phyloP scores from a whole-genome alignment of 1,139 yeast genomes.

The Hyphopichia khmerensis region DNA sequence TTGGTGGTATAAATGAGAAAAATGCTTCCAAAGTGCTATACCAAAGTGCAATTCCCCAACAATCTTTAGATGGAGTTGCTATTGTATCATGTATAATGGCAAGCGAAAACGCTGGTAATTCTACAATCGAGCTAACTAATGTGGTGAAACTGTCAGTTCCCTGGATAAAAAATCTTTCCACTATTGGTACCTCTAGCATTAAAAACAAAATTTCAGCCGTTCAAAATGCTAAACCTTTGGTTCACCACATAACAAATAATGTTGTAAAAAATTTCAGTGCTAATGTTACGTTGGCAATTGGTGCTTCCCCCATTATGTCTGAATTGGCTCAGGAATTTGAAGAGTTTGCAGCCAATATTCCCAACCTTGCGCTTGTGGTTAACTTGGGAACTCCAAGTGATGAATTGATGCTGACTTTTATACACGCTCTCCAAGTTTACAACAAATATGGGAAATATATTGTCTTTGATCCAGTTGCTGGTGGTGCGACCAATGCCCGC shows the following conservation, averaged over 20 bases:
- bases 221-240: constrained; percentile 48
- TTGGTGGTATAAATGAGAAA: constrained; percentile 78
- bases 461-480: constrained; percentile 89
- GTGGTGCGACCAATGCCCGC: constrained; percentile 74
- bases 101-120: constrained; percentile 50
- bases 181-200: neutral
- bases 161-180: constrained; percentile 9
- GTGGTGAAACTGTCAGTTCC: constrained; percentile 15
- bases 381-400: constrained; percentile 76
- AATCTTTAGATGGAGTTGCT: constrained; percentile 72
- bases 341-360: constrained; percentile 58
- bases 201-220: constrained; percentile 4
- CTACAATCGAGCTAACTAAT: constrained; percentile 40
- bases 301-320: constrained; percentile 93
- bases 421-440: constrained; percentile 58
- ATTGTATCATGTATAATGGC: constrained; percentile 89
- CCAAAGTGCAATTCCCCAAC: constrained; percentile 48
- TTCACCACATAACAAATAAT: constrained; percentile 85
- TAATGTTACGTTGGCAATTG: constrained; percentile 80
- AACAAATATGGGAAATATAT: constrained; percentile 59
- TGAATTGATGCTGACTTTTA: constrained; percentile 42
- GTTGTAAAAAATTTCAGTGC: constrained; percentile 93
- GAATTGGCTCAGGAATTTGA: constrained; percentile 67
- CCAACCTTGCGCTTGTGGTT: constrained; percentile 56
- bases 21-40: constrained; percentile 60